Evolutionary conservation across 352 stramenopile genomes (phyloP).

Genomic region (Saprolegnia parasitica): DNA sequence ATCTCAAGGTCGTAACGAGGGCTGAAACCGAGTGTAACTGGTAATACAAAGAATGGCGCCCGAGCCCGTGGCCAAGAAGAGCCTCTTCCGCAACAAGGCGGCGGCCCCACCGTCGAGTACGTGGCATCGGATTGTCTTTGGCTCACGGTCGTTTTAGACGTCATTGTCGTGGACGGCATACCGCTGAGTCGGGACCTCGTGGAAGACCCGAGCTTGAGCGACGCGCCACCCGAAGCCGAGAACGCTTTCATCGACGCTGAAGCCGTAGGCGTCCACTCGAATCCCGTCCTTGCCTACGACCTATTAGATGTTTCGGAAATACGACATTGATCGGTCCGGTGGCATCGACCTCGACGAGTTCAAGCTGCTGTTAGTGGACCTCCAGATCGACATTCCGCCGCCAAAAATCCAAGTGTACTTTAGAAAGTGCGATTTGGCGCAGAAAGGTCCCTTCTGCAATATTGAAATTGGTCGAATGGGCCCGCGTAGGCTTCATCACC

Average conservation of each 20-base stretch:
- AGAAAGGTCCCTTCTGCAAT: conserved; percentile 15
- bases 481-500: conserved; percentile 50
- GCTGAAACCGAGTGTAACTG: conserved; percentile 1
- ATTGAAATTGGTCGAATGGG: neutral
- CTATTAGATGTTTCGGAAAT: conserved; percentile 73
- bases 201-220: conserved; percentile 17
- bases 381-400: conserved; percentile 54
- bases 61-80: conserved; percentile 12
- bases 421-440: conserved; percentile 63
- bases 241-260: conserved; percentile 16
- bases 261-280: neutral
- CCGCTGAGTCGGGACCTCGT: conserved; percentile 26
- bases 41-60: conserved; percentile 9
- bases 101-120: neutral
- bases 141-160: conserved; percentile 1
- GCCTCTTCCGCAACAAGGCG: conserved; percentile 24
- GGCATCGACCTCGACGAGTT: conserved; percentile 79
- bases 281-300: neutral
- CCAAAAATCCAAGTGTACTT: conserved; percentile 75
- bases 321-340: conserved; percentile 66
- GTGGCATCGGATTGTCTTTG: neutral
- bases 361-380: conserved; percentile 56
- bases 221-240: conserved; percentile 13
- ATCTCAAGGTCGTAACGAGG: neutral
- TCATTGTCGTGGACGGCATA: conserved; percentile 24